These are phyloP conservation scores for Cyclospora cayetanensis DNA, from an alignment of 169 alveolate genomes.

Conservation along the genomic window DNA sequence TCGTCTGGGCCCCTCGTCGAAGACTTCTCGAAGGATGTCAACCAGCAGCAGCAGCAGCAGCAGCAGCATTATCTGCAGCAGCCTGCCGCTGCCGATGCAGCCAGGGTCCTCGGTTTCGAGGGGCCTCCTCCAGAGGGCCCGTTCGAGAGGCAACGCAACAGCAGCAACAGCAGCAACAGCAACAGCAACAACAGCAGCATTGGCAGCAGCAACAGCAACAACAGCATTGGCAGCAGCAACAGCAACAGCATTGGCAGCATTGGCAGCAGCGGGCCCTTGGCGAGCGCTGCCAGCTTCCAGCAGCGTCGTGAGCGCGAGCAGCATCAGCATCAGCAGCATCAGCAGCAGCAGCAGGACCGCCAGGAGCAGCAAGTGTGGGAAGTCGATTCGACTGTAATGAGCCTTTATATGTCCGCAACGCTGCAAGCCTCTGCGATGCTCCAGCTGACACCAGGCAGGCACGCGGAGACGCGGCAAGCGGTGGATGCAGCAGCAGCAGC, in stretches of 20 bases:
- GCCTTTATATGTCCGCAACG: conserved; percentile 13
- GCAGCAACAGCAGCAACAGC: neutral
- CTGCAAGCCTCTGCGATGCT: conserved; percentile 48
- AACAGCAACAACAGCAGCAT: conserved; percentile 20
- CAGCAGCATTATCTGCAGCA: conserved; percentile 57
- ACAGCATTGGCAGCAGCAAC: neutral
- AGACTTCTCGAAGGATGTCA: too few species aligned
- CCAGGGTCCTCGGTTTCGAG: too few species aligned
- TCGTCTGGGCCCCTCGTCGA: neutral
- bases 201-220: neutral
- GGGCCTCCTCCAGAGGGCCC: neutral
- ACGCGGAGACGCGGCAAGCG: neutral
- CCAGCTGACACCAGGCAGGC: conserved; percentile 35
- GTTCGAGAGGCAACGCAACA: too few species aligned
- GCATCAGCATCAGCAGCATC: conserved; percentile 1
- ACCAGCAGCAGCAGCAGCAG: neutral
- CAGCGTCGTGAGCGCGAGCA: conserved; percentile 11
- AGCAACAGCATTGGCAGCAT: conserved; percentile 34
- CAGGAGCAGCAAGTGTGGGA: neutral
- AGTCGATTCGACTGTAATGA: conserved; percentile 5
- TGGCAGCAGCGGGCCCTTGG: too few species aligned
- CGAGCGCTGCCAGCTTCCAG: neutral
- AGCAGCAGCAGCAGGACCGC: neutral
- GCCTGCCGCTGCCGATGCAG: neutral
- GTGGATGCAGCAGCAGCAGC: conserved; percentile 12